These are phyloP conservation scores for Steccherinum ochraceum DNA, from an alignment of 768 basidiomycete genomes.

Conservation along the genomic window DNA sequence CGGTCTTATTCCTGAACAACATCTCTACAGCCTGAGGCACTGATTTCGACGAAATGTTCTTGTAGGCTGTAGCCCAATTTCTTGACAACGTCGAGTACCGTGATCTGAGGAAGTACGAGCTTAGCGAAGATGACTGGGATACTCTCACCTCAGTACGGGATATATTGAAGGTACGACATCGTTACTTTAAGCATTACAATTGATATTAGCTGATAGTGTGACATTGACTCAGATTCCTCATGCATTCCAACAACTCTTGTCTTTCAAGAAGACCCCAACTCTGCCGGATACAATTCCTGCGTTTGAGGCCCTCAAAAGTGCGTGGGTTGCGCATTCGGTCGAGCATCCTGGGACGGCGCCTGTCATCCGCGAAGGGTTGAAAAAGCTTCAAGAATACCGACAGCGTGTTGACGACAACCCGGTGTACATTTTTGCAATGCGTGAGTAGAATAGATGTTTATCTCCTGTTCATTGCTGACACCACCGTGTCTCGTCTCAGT, in stretches of 20 bases:
- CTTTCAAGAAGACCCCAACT: constrained; percentile 22
- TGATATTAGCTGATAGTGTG: too few species aligned
- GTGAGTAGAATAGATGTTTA: constrained; percentile 1
- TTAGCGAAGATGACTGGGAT: constrained; percentile 10
- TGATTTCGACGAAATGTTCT: background rate
- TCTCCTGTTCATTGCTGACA: background rate
- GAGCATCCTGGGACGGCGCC: background rate
- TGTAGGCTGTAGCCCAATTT: constrained; percentile 3
- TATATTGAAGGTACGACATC: constrained; percentile 11
- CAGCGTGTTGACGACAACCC: background rate
- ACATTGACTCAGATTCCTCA: constrained; percentile 22
- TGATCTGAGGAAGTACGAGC: constrained; percentile 8
- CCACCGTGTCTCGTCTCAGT: background rate
- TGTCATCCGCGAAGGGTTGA: constrained; percentile 4
- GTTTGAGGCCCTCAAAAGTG: constrained; percentile 2
- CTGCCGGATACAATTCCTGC: constrained; percentile 6
- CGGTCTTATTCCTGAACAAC: too few species aligned
- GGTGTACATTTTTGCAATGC: constrained; percentile 9
- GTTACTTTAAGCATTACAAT: too few species aligned
- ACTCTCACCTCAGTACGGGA: constrained; percentile 14
- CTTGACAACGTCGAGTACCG: background rate
- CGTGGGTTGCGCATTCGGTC: background rate
- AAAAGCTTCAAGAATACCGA: constrained; percentile 9
- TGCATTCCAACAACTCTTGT: constrained; percentile 21
- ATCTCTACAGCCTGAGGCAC: constrained; percentile 3